Evolutionary conservation across 306 rosid species (phyloP).

Genomic region (Cucumis hystrix): DNA sequence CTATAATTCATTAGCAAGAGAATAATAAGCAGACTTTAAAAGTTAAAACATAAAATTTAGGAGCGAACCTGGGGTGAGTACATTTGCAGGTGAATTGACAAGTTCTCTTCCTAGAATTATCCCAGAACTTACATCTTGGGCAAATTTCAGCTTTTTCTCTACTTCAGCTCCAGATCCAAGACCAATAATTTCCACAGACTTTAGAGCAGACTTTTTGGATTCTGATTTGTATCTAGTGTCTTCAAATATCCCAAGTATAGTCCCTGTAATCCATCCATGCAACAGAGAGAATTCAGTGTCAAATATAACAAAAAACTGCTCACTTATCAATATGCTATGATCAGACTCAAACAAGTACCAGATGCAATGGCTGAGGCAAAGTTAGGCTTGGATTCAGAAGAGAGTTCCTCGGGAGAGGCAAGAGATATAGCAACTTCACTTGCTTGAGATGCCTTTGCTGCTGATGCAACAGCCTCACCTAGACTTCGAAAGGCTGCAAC

Average conservation of each 20-base stretch:
- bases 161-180: slow-evolving; percentile 75
- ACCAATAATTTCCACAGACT: slow-evolving; percentile 73
- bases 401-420: slow-evolving; percentile 57
- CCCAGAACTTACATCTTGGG: slow-evolving; percentile 67
- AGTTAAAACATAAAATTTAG: background rate
- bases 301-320: background rate
- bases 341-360: slow-evolving; percentile 30
- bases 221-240: slow-evolving; percentile 73
- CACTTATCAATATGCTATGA: background rate
- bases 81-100: slow-evolving; percentile 94
- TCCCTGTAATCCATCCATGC: slow-evolving; percentile 38
- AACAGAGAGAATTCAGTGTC: slow-evolving; percentile 8
- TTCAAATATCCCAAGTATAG: slow-evolving; percentile 69
- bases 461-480: slow-evolving; percentile 82
- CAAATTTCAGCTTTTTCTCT: slow-evolving; percentile 78
- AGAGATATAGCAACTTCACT: slow-evolving; percentile 59
- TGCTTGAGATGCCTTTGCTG: slow-evolving; percentile 71
- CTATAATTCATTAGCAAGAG: background rate
- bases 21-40: background rate
- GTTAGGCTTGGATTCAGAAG: slow-evolving; percentile 49
- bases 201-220: slow-evolving; percentile 56
- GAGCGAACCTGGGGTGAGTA: slow-evolving; percentile 82
- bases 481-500: slow-evolving; percentile 42
- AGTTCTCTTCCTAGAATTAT: slow-evolving; percentile 84
- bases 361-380: slow-evolving; percentile 71